A percentile compares a stretch with the other conserved stretches of the same genome.
Conservation (phyloP, 768 basidiomycete genomes). For the Tubosaeta sp. region DNA sequence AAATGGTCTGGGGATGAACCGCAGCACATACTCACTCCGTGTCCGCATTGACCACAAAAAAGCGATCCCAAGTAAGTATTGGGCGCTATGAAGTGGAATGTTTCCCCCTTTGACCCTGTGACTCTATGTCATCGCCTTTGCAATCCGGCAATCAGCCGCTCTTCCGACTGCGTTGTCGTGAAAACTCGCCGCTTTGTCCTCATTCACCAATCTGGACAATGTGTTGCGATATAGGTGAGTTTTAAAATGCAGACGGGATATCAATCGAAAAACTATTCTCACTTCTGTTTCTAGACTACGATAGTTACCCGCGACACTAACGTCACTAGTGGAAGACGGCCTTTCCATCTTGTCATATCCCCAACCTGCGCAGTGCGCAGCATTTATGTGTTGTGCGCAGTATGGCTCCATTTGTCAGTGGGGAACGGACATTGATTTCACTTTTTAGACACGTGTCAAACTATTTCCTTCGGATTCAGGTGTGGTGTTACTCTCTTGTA, state of each 20-base stretch:
- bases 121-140: not conserved
- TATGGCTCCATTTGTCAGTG: not conserved
- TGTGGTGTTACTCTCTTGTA: not conserved
- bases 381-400: slow-evolving; percentile 2
- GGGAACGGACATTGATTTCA: not conserved
- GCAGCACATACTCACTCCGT: not conserved
- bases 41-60: not conserved
- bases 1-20: not conserved
- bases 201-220: not conserved
- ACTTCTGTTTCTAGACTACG: not conserved
- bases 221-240: not conserved
- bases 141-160: not conserved
- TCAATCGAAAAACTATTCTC: not conserved
- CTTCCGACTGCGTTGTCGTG: not conserved
- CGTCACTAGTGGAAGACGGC: not conserved
- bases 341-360: not conserved
- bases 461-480: not conserved
- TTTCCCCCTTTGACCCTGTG: not conserved
- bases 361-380: slow-evolving; percentile 7
- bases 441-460: not conserved
- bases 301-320: not conserved
- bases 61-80: not conserved
- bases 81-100: not conserved
- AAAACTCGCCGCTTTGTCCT: too few relatives aligned
- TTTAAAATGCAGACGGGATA: not conserved